These are phyloP conservation scores for Solanum hybrid DNA, from an alignment of 305 asterid genomes.

Conservation along the genomic window DNA sequence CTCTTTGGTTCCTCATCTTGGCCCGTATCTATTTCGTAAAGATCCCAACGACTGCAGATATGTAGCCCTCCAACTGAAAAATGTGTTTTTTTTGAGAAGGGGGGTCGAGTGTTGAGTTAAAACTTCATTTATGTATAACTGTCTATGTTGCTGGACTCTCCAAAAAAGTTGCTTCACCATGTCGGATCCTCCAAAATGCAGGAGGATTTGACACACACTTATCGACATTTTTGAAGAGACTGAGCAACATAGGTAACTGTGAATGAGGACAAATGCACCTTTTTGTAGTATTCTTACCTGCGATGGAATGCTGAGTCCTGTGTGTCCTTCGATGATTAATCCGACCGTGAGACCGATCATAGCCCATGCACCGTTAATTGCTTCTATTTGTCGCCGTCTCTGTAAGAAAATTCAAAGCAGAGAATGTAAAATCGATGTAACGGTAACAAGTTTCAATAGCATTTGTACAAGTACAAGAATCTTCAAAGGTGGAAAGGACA, in stretches of 20 bases:
- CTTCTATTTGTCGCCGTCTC: slow-evolving; percentile 68
- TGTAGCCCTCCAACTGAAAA: slow-evolving; percentile 63
- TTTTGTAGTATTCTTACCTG: slow-evolving; percentile 38
- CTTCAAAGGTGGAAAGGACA: neutral
- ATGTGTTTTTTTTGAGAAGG: neutral
- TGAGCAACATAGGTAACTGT: neutral
- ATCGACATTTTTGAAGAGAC: neutral
- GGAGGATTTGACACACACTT: neutral
- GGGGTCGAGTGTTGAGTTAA: neutral
- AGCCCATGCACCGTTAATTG: slow-evolving; percentile 94
- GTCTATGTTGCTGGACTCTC: neutral
- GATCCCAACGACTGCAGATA: slow-evolving; percentile 42
- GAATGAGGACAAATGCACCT: neutral
- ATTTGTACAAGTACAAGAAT: neutral
- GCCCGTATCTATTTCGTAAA: slow-evolving; percentile 30
- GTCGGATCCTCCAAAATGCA: neutral
- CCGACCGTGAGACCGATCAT: slow-evolving; percentile 88
- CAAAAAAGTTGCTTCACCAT: neutral
- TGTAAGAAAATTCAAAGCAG: slow-evolving; percentile 1
- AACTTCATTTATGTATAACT: neutral
- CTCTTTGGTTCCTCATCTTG: neutral
- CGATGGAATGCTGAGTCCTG: slow-evolving; percentile 53
- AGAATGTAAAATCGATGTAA: neutral
- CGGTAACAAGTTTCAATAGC: neutral
- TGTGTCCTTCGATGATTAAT: slow-evolving; percentile 69